phyloP scores from a whole-genome alignment of 768 basidiomycete species.

The Pisolithus tinctorius region DNA sequence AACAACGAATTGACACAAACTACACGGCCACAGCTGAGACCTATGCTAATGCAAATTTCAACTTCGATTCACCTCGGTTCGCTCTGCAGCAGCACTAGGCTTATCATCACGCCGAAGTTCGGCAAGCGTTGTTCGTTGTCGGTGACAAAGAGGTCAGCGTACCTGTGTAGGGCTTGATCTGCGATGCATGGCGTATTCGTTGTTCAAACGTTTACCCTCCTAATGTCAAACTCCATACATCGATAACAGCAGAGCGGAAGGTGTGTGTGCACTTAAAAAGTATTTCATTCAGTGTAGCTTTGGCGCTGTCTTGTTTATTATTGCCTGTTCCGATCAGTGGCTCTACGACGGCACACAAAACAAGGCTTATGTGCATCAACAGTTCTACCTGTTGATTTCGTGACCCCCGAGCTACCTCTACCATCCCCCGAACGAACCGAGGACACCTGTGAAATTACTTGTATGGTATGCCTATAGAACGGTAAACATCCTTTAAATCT shows the following conservation, averaged over 20 bases:
- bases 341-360: too few relatives aligned
- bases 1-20: too few relatives aligned
- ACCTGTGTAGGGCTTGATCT: constrained; percentile 40
- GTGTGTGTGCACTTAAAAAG: too few relatives aligned
- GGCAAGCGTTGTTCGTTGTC: constrained; percentile 24
- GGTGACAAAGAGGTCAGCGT: constrained; percentile 22
- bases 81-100: too few relatives aligned
- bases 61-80: too few relatives aligned
- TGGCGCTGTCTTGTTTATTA: too few relatives aligned
- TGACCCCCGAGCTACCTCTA: neutral
- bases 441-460: constrained; percentile 10
- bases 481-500: neutral
- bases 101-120: constrained; percentile 51
- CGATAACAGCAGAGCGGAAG: too few relatives aligned
- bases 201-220: too few relatives aligned
- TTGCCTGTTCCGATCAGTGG: too few relatives aligned
- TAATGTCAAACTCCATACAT: constrained; percentile 29
- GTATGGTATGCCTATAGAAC: constrained; percentile 23
- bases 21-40: too few relatives aligned
- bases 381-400: neutral
- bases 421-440: neutral
- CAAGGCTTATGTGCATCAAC: neutral
- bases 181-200: constrained; percentile 42
- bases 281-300: too few relatives aligned
- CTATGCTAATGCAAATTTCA: too few relatives aligned